Conservation (phyloP, 2,329 filamentous ascomycete species). For the Aureobasidium mangrovei region DNA sequence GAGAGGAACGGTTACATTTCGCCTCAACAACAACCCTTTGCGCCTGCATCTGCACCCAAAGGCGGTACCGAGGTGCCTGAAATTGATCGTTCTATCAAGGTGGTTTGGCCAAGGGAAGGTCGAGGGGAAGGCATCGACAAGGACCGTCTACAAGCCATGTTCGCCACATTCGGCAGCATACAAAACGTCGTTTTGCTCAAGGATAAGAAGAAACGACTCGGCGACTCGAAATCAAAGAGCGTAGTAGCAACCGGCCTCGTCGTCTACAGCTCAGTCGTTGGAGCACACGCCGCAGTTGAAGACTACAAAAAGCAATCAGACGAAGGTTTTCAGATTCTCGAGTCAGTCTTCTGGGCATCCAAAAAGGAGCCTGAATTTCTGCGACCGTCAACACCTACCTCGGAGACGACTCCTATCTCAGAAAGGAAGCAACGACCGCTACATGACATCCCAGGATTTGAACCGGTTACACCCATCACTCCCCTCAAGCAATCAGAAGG, state of each 20-base stretch:
- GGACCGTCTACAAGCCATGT: constrained; percentile 38
- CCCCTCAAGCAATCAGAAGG: constrained; percentile 18
- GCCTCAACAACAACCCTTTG: not conserved
- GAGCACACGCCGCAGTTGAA: constrained; percentile 47
- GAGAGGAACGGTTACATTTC: constrained; percentile 23
- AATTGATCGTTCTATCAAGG: constrained; percentile 49
- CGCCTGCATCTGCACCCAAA: not conserved
- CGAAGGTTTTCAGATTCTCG: constrained; percentile 39
- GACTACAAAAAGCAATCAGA: constrained; percentile 38
- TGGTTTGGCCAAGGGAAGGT: constrained; percentile 46
- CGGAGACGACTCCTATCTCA: not conserved
- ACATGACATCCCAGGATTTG: constrained; percentile 12
- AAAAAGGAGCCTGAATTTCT: constrained; percentile 41
- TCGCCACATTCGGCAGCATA: constrained; percentile 47
- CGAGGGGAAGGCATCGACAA: constrained; percentile 37
- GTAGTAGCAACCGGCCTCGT: constrained; percentile 46
- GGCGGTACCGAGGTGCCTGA: constrained; percentile 37
- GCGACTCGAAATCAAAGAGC: constrained; percentile 44
- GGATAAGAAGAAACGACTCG: constrained; percentile 43
- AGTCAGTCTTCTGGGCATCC: constrained; percentile 46
- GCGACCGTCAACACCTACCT: not conserved
- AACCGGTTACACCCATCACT: constrained; percentile 23
- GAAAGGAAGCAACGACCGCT: not conserved
- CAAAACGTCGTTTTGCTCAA: constrained; percentile 47
- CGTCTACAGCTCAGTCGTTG: constrained; percentile 49